Conservation (phyloP, 179 eudicot genomes). For the Nepenthes alata region DNA sequence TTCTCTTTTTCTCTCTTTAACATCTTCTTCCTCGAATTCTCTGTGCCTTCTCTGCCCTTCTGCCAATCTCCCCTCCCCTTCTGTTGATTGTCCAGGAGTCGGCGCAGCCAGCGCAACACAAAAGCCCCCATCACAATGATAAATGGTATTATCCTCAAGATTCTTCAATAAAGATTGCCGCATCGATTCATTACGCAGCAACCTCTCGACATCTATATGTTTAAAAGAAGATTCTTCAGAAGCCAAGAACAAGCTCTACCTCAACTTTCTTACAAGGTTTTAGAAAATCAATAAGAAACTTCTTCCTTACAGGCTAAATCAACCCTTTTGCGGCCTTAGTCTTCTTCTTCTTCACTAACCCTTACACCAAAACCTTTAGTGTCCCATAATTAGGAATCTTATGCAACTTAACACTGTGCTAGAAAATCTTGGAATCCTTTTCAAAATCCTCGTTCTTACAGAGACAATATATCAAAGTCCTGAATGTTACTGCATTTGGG, state of each 20-base stretch:
- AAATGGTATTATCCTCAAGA: too few species aligned
- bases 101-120: too few species aligned
- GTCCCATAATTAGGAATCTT: conserved; percentile 66
- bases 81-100: too few species aligned
- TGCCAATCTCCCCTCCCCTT: too few species aligned
- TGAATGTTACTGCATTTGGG: conserved; percentile 57
- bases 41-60: too few species aligned
- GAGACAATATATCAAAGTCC: conserved; percentile 46
- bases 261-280: conserved; percentile 52
- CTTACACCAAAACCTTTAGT: conserved; percentile 51
- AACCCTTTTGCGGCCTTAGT: conserved; percentile 43
- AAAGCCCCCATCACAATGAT: too few species aligned
- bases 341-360: conserved; percentile 37
- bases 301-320: conserved; percentile 59
- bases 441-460: conserved; percentile 44
- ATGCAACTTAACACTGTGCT: conserved; percentile 42
- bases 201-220: conserved; percentile 12
- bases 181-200: conserved; percentile 10
- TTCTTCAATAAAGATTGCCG: background rate
- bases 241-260: conserved; percentile 47
- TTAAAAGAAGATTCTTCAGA: conserved; percentile 8
- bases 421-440: conserved; percentile 55
- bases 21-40: too few species aligned
- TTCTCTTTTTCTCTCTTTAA: too few species aligned
- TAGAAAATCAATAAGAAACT: conserved; percentile 46